Evolutionary conservation across 805 yeast species (phyloP).

Genomic region (Candida ponderosae): DNA sequence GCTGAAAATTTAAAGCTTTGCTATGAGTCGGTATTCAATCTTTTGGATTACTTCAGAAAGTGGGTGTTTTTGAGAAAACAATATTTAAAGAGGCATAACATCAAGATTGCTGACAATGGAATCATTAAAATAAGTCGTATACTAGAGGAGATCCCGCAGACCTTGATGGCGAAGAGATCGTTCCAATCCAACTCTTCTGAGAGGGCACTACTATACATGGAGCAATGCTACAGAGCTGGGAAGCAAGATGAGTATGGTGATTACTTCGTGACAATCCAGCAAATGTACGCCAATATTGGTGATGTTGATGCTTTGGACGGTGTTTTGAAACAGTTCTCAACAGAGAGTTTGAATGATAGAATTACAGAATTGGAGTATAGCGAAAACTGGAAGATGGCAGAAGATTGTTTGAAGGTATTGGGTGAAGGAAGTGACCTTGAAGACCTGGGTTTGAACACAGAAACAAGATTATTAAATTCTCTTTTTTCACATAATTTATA

Average conservation of each 20-base stretch:
- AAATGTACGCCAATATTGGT: constrained; percentile 78
- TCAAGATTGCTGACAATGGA: constrained; percentile 20
- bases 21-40: constrained; percentile 66
- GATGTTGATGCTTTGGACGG: constrained; percentile 92
- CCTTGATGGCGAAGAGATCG: constrained; percentile 67
- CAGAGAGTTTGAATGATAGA: constrained; percentile 65
- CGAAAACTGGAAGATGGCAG: constrained; percentile 81
- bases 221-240: constrained; percentile 53
- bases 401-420: constrained; percentile 71
- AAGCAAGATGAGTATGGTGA: constrained; percentile 24
- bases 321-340: constrained; percentile 62
- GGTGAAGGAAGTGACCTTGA: constrained; percentile 31
- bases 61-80: constrained; percentile 39
- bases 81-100: constrained; percentile 11
- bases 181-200: constrained; percentile 82
- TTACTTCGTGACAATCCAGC: constrained; percentile 44
- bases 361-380: constrained; percentile 75
- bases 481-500: constrained; percentile 71
- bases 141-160: constrained; percentile 52
- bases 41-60: constrained; percentile 76
- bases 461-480: constrained; percentile 60
- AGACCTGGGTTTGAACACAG: constrained; percentile 15
- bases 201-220: constrained; percentile 78
- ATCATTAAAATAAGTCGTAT: constrained; percentile 36
- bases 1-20: constrained; percentile 56